Evolutionary conservation across 768 basidiomycete species (phyloP).

Genomic region (Psilocybe cyanescens): DNA sequence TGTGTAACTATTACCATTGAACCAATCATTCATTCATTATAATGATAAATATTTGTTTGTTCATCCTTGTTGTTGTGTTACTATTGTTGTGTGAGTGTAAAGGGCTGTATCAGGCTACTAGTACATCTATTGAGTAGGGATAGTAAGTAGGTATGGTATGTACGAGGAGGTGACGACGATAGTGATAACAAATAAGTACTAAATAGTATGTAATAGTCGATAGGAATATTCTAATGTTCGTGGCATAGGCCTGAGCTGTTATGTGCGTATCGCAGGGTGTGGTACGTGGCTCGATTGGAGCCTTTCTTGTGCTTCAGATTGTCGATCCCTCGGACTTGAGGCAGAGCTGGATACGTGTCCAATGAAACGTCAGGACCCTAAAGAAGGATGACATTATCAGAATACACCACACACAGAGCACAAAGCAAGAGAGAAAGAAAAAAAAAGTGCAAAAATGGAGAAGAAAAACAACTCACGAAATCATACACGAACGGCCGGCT

Average conservation of each 20-base stretch:
- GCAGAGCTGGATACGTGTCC: slow-evolving; percentile 53
- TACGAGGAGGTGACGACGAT: too few relatives aligned
- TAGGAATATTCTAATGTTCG: slow-evolving; percentile 10
- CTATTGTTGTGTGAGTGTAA: too few relatives aligned
- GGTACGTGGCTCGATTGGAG: slow-evolving; percentile 29
- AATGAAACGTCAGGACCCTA: slow-evolving; percentile 61
- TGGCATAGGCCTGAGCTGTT: slow-evolving; percentile 22
- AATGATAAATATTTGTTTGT: background rate
- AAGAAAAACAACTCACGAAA: slow-evolving; percentile 48
- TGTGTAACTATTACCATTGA: slow-evolving; percentile 18
- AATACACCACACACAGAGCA: background rate
- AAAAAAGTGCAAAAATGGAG: background rate
- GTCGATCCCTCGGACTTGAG: slow-evolving; percentile 24
- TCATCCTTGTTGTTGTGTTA: background rate
- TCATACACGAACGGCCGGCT: slow-evolving; percentile 79
- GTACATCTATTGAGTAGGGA: background rate
- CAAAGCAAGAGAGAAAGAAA: background rate
- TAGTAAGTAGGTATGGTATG: too few relatives aligned
- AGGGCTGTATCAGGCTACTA: background rate
- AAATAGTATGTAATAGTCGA: too few relatives aligned
- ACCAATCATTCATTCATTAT: background rate
- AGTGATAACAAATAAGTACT: too few relatives aligned
- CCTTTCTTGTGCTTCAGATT: slow-evolving; percentile 35
- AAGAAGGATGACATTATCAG: background rate
- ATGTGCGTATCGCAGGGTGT: slow-evolving; percentile 32